Evolutionary conservation across 2,329 filamentous ascomycete genomes (phyloP), one percentile per base, ranked within the genome.

Genomic region (Penicillium sp.): DNA sequence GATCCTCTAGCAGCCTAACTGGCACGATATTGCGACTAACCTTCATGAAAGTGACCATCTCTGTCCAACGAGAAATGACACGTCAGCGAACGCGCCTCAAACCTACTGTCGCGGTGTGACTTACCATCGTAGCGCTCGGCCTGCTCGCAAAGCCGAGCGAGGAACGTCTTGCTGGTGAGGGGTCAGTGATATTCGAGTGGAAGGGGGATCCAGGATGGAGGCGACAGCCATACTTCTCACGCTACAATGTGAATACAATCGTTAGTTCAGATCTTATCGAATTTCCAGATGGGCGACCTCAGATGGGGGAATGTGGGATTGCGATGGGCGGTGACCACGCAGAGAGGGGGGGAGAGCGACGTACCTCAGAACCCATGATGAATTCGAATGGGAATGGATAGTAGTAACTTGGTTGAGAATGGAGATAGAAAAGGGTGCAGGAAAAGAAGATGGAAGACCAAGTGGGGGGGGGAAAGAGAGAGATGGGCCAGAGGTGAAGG

Each of bases 21-120:
- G 24, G 50, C 57, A 67, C 64, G 71, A 77, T 58, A 43, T 43
- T 52, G 51, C 51, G 46, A 78, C 83, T 76, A 71, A 87, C 85
- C 84, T 97, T 97, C 94, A 97, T 97, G 84, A 93, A 97, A 76
- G 88, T 92, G 71, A 97, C 93, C 93, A 97, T 97, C 83, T 97
- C 85, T 88, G 55, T 64, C 58, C 61, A 48, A 40, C 47, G 63
- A 61, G 62, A 52, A 55, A 56, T 67, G 48, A 76, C 52, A 64
- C 54, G 44, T 61, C 43, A 64, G 58, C 21, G 47, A 29, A 36
- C 40, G 47, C 36, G 49, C 16, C 32, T 8, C 43, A 38, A 34
- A 14, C 18, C 18, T 31, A 21, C 22, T n/a, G 45, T 3, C 24
- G 34, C 29, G 43, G 21, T 49, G 24, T 18, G 53, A 54, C 84